Evolutionary conservation across 495 filamentous ascomycete species (phyloP), one percentile per base, ranked within the genome.

Genomic region (Bryoglossum gracile): DNA sequence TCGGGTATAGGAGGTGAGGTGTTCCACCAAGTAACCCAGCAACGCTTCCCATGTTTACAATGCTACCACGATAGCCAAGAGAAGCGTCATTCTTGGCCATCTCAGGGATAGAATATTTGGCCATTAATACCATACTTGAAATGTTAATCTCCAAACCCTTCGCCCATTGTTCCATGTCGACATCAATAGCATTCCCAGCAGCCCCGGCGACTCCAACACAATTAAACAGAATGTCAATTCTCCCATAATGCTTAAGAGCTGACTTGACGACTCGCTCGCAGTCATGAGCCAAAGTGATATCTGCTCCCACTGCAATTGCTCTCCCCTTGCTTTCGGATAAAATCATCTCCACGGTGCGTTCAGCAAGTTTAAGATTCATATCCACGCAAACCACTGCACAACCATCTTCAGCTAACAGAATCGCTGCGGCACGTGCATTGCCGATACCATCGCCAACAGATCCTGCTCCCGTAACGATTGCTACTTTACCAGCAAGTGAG

Each of bases 401-500:
- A 30, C 74, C 76, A 30, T 77, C 74, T 22, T 73, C 64, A 19
- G 78, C 75, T 0, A 81, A 64, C 3, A 81, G 65, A 40, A 81
- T 73, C 5, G 76, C 68, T 35, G 70, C 74, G 2, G 78, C 78
- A 3, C 76, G 68, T 11, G 74, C 78, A 51, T 81, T 81, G 13
- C 78, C 79, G 38, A 82, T 72, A 14, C 71, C 75, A 26, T 70
- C 68, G 3, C 67, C 71, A 10, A 62, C 62, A 38, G 66, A 68
- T 22, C 79, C 78, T 35, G 77, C 78, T 35, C 77, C 77, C 3
- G 77, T 77, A 23, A 83, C 73, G 53, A 83, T 74, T 50, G 77
- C 78, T 24, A 74, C 72, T 39, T 72, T 70, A 22, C 73, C 75
- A 4, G 6, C 16, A 37, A 37, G 34, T 8, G 34, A 37, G 14